A percentile compares a stretch with the other conserved stretches of the same genome.
Conservation (phyloP, 768 basidiomycete genomes). For the Suillus paluster region DNA sequence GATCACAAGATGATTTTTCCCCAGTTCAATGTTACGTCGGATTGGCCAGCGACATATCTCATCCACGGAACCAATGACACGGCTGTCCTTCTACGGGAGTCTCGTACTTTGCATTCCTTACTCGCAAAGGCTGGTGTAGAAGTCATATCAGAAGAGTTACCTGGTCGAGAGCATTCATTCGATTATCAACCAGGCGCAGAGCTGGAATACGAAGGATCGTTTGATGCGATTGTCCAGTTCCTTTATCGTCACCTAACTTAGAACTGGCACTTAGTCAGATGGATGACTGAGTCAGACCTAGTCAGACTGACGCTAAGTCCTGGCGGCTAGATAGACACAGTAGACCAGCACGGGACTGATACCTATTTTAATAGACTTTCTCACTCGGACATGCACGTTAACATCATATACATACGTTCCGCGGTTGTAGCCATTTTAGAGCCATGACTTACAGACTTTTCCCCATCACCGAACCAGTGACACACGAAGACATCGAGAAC, state of each 20-base stretch:
- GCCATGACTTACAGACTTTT: conserved; percentile 17
- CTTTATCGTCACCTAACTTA: conserved; percentile 29
- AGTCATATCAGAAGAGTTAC: conserved; percentile 40
- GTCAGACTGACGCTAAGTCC: neutral
- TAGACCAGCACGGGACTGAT: neutral
- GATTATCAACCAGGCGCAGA: conserved; percentile 51
- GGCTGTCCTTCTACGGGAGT: conserved; percentile 48
- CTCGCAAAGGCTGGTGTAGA: conserved; percentile 42
- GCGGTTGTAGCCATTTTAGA: neutral
- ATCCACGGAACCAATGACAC: conserved; percentile 54
- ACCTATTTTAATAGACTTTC: neutral
- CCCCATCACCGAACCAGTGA: conserved; percentile 16
- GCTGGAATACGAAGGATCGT: conserved; percentile 35
- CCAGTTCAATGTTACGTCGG: conserved; percentile 40
- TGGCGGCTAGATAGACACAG: neutral
- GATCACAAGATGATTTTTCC: conserved; percentile 48
- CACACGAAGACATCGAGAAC: conserved; percentile 28
- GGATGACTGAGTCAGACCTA: neutral
- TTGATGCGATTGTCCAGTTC: conserved; percentile 44
- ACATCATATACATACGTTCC: neutral
- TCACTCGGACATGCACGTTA: neutral
- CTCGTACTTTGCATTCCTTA: conserved; percentile 37
- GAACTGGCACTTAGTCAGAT: neutral
- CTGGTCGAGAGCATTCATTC: conserved; percentile 58
- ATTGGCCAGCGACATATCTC: conserved; percentile 52